Conservation (phyloP, 257 asterid genomes). For the Salvia miltiorrhiza region DNA sequence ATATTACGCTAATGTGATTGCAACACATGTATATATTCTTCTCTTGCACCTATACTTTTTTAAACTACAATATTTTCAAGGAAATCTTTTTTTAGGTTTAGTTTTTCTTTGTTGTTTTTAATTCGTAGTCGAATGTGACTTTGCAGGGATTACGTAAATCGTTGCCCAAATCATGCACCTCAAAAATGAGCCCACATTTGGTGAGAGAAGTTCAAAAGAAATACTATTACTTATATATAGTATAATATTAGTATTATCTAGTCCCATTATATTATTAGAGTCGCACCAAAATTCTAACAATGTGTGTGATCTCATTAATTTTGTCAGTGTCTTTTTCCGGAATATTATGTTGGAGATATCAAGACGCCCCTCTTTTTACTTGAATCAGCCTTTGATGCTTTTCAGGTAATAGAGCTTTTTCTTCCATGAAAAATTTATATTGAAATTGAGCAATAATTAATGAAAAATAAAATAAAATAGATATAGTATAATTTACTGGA, state of each 20-base stretch:
- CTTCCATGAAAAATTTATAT: background rate
- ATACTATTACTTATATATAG: too few species aligned
- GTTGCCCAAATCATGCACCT: slow-evolving; percentile 26
- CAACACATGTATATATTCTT: slow-evolving; percentile 16
- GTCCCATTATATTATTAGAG: background rate
- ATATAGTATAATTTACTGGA: background rate
- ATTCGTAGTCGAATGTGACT: background rate
- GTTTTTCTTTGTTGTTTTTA: background rate
- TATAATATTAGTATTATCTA: too few species aligned
- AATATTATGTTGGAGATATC: slow-evolving; percentile 26
- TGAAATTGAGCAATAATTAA: too few species aligned
- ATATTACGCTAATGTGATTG: background rate
- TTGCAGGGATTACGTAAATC: slow-evolving; percentile 18
- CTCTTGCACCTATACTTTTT: background rate
- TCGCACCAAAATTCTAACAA: background rate
- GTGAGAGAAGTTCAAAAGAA: slow-evolving; percentile 9
- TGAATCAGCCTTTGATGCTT: slow-evolving; percentile 28
- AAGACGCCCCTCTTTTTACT: slow-evolving; percentile 32
- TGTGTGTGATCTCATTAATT: background rate
- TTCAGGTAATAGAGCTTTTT: slow-evolving; percentile 23
- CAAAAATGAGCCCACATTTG: slow-evolving; percentile 23
- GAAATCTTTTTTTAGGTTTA: background rate
- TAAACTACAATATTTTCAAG: background rate
- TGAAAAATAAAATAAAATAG: background rate
- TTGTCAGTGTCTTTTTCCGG: slow-evolving; percentile 38